These are phyloP conservation scores for Alternaria ethzedia DNA, from an alignment of 2,329 filamentous ascomycete species.

Conservation along the genomic window DNA sequence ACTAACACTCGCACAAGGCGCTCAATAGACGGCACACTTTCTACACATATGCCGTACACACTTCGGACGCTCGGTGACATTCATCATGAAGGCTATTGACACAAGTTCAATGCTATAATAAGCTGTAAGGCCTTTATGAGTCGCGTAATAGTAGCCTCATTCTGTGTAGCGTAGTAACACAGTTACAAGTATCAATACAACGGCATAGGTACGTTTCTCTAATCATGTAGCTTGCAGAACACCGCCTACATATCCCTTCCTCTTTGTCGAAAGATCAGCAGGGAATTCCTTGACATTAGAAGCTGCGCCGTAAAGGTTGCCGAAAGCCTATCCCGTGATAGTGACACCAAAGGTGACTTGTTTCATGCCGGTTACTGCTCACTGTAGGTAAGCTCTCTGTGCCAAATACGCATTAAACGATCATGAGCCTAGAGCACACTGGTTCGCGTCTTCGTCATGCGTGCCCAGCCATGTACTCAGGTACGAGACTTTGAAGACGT, in stretches of 20 bases:
- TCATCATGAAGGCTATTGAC: fast-evolving
- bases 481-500: not conserved
- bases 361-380: not conserved
- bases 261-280: not conserved
- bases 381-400: not conserved
- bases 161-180: not conserved
- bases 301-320: not conserved
- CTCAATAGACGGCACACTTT: not conserved
- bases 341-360: not conserved
- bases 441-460: no score
- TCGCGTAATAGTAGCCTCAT: not conserved
- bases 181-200: not conserved
- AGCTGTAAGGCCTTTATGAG: not conserved
- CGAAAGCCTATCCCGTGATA: not conserved
- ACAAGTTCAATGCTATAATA: not conserved
- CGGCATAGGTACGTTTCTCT: not conserved
- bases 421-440: not conserved
- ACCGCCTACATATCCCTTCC: not conserved
- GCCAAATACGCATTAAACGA: not conserved
- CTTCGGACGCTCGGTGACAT: not conserved
- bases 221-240: not conserved
- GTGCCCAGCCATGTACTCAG: not conserved
- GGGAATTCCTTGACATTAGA: not conserved
- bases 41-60: not conserved
- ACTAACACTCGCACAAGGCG: not conserved